These are phyloP conservation scores for Tagetes erecta DNA, from an alignment of 129 eudicot genomes.

Conservation along the genomic window DNA sequence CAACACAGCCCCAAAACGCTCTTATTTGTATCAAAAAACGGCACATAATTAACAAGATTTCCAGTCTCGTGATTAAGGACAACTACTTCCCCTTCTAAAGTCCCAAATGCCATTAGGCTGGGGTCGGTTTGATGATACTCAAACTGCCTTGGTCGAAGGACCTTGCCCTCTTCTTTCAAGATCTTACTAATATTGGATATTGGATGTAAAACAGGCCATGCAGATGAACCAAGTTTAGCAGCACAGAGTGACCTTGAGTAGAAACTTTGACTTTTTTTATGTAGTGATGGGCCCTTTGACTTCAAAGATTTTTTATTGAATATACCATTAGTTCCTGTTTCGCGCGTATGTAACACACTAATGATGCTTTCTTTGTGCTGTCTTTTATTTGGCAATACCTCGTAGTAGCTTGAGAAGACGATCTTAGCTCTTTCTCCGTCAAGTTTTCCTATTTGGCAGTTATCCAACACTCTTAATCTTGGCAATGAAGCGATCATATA, in stretches of 20 bases:
- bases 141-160: conserved; percentile 79
- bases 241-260: conserved; percentile 74
- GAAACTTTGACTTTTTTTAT: conserved; percentile 45
- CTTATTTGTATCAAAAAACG: conserved; percentile 44
- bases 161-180: conserved; percentile 35
- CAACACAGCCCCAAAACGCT: conserved; percentile 90
- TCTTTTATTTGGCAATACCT: conserved; percentile 68
- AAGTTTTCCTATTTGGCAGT: conserved; percentile 39
- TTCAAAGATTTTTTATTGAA: conserved; percentile 31
- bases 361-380: conserved; percentile 54
- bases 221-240: conserved; percentile 66
- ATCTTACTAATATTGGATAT: conserved; percentile 44
- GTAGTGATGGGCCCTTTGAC: conserved; percentile 35
- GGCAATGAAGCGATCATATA: conserved; percentile 54
- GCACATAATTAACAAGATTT: conserved; percentile 47
- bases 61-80: conserved; percentile 71
- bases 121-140: conserved; percentile 80
- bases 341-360: conserved; percentile 59
- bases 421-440: conserved; percentile 53
- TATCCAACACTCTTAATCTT: conserved; percentile 46
- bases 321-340: conserved; percentile 48
- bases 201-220: conserved; percentile 54
- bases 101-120: conserved; percentile 77
- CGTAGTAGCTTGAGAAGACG: conserved; percentile 56
- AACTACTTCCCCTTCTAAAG: conserved; percentile 78